A percentile compares a stretch with the other conserved stretches of the same genome.
Evolutionary conservation across 371 early-diverging fungal species (phyloP).

Genomic region (Dichotomocladium elegans): DNA sequence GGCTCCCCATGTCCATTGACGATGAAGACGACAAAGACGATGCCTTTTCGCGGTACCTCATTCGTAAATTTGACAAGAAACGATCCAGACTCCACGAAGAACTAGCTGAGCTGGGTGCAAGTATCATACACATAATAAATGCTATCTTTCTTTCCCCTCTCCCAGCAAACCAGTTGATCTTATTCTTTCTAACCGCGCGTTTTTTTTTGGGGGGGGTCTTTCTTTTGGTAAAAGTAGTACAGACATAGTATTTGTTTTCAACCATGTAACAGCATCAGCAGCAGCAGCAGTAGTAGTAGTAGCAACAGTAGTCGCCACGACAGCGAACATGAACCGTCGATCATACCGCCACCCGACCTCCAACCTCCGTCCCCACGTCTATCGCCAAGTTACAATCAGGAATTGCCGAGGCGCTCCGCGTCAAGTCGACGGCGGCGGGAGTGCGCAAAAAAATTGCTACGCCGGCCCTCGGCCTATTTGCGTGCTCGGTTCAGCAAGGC

Average conservation of each 20-base stretch:
- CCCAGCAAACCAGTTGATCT: too few species aligned
- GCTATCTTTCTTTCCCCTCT: too few species aligned
- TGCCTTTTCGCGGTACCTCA: slow-evolving; percentile 33
- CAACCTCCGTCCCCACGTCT: background rate
- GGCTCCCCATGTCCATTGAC: slow-evolving; percentile 10
- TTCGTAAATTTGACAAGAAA: slow-evolving; percentile 34
- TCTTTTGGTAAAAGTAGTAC: background rate
- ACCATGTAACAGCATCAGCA: background rate
- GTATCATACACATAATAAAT: background rate
- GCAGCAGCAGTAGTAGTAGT: background rate
- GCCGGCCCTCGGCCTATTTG: slow-evolving; percentile 42
- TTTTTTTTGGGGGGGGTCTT: too few species aligned
- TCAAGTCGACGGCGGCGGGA: slow-evolving; percentile 10
- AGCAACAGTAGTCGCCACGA: background rate
- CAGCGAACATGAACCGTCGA: background rate
- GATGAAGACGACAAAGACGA: slow-evolving; percentile 14
- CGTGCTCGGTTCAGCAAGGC: slow-evolving; percentile 19
- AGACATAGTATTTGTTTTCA: slow-evolving; percentile 1
- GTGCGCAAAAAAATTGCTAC: slow-evolving; percentile 36
- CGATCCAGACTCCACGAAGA: slow-evolving; percentile 32
- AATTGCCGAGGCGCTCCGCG: background rate
- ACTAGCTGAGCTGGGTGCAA: slow-evolving; percentile 10
- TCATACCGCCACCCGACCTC: background rate
- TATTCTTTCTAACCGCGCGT: too few species aligned
- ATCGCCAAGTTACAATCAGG: background rate